Conservation (phyloP, 495 filamentous ascomycete species). For the Penicillium fimorum region DNA sequence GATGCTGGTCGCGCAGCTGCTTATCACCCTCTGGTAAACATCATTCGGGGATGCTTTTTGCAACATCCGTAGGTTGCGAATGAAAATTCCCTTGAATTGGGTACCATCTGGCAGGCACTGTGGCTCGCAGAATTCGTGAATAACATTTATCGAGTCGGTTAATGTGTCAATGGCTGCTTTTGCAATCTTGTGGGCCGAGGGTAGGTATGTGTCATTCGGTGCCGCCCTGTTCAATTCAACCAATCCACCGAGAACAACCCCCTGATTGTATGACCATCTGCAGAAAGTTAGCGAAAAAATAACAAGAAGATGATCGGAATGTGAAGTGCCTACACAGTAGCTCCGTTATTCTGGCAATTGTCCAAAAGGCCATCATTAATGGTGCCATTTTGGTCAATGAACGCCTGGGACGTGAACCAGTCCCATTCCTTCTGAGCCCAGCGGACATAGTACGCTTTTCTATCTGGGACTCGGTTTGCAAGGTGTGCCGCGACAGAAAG, state of each 20-base stretch:
- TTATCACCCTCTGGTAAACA: constrained; percentile 53
- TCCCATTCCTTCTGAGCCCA: constrained; percentile 60
- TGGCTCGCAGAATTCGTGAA: constrained; percentile 66
- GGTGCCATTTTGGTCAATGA: constrained; percentile 63
- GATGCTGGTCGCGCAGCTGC: constrained; percentile 62
- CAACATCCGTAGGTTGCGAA: constrained; percentile 64
- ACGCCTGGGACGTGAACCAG: constrained; percentile 65
- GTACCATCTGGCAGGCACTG: constrained; percentile 57
- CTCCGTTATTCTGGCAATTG: constrained; percentile 64
- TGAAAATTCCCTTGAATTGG: constrained; percentile 81
- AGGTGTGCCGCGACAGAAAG: constrained; percentile 67
- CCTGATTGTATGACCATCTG: constrained; percentile 78
- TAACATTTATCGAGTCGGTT: constrained; percentile 50
- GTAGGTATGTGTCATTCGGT: constrained; percentile 51
- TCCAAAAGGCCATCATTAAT: constrained; percentile 70
- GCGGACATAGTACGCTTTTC: constrained; percentile 52
- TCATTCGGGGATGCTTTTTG: constrained; percentile 52
- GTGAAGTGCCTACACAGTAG: constrained; percentile 38
- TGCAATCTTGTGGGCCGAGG: constrained; percentile 62
- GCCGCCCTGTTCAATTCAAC: constrained; percentile 62
- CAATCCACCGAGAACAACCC: constrained; percentile 70
- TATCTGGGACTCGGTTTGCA: constrained; percentile 58
- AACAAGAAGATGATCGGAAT: not conserved
- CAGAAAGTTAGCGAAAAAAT: not conserved
- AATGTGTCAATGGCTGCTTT: constrained; percentile 58